These are phyloP conservation scores for Eucalyptus tenuipes DNA, from an alignment of 345 rosid species.

Conservation along the genomic window DNA sequence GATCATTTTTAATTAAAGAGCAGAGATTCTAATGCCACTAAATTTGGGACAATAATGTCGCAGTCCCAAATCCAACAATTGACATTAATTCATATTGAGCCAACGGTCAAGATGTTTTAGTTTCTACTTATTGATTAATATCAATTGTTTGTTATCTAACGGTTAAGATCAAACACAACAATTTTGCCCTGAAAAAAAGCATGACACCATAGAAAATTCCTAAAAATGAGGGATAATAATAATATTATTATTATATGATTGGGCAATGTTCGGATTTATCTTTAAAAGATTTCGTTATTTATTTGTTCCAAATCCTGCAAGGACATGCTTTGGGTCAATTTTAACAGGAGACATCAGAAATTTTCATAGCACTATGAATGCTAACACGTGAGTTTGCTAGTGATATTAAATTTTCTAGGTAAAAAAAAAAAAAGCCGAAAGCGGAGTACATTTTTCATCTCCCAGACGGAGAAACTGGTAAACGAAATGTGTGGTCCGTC, in stretches of 20 bases:
- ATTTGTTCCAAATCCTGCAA: not conserved
- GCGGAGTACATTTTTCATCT: not conserved
- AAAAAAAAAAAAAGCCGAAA: not conserved
- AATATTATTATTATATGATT: not conserved
- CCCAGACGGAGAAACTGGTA: not conserved
- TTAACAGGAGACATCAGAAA: not conserved
- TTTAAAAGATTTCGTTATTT: not conserved
- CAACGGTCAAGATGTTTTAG: not conserved
- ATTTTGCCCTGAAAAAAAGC: not conserved
- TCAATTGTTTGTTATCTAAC: not conserved
- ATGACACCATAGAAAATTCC: not conserved
- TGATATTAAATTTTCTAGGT: not conserved
- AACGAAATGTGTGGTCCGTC: not conserved
- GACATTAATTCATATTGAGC: not conserved
- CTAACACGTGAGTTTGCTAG: not conserved
- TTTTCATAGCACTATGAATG: not conserved
- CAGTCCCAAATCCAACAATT: not conserved
- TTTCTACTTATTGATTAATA: not conserved
- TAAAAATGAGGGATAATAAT: not conserved
- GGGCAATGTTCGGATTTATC: not conserved
- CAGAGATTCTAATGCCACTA: not conserved
- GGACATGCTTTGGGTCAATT: not conserved
- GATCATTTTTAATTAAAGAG: not conserved
- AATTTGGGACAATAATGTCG: not conserved
- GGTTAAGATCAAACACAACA: not conserved